Conservation (phyloP, 768 basidiomycete species). For the Collybia nuda region DNA sequence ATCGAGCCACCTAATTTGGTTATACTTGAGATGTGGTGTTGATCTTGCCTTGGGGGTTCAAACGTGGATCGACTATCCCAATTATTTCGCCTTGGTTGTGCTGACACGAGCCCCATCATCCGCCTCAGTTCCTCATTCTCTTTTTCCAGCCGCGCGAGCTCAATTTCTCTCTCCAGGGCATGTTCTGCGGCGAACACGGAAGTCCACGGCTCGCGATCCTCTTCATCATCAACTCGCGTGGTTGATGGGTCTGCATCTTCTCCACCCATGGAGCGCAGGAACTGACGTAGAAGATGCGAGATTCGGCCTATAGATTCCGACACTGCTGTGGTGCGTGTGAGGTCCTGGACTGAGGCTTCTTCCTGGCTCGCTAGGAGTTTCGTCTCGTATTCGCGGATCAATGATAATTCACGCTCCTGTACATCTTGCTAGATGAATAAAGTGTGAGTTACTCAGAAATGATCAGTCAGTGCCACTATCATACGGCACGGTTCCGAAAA, state of each 20-base stretch:
- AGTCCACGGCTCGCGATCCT: constrained; percentile 40
- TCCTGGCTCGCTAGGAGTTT: constrained; percentile 78
- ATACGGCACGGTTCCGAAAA: constrained; percentile 88
- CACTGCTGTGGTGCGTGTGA: constrained; percentile 61
- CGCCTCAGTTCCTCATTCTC: constrained; percentile 84
- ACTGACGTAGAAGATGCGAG: constrained; percentile 65
- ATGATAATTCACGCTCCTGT: constrained; percentile 86
- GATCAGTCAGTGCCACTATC: constrained; percentile 27
- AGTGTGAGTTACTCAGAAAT: constrained; percentile 3
- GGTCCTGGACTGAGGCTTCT: constrained; percentile 55
- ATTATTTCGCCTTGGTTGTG: constrained; percentile 22
- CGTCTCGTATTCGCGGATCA: constrained; percentile 90
- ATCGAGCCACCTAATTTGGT: constrained; percentile 8
- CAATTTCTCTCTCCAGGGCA: constrained; percentile 87
- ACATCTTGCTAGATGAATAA: constrained; percentile 69
- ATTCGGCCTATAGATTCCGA: constrained; percentile 71
- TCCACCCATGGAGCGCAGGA: constrained; percentile 69
- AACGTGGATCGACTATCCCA: constrained; percentile 16
- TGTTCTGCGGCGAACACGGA: constrained; percentile 53
- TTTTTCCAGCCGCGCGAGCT: constrained; percentile 80
- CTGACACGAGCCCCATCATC: constrained; percentile 55
- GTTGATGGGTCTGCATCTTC: constrained; percentile 46
- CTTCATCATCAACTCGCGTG: constrained; percentile 26
- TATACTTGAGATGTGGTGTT: constrained; percentile 22
- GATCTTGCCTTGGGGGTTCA: constrained; percentile 19